Base-by-base conservation (phyloP, 805 yeast genomes). In the Dipodascopsis uninucleata region DNA sequence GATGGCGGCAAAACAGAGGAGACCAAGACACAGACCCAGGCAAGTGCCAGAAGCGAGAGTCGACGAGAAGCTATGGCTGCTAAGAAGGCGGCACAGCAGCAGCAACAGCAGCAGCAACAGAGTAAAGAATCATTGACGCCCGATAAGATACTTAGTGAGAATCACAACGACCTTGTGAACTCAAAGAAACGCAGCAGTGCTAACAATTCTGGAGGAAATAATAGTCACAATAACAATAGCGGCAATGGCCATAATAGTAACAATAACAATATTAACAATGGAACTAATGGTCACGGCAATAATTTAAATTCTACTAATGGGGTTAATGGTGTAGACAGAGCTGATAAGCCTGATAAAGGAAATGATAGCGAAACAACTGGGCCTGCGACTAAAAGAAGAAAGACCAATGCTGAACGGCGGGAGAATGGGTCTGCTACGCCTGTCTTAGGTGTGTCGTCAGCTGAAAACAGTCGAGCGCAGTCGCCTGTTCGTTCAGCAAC, bases 61-160 rank as follows among this genome's bases (percentile, higher is more conserved):
- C 73, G 97, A 53, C 74, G 97, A 48, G 97, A 89, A 60, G 96
- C 97, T 6, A 72, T 89, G 57, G 96, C 95, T 2, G 96, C 96
- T 2, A 81, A 78, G 55, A 82, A 81, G 61, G 87, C 88, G 70
- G 73, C 28, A 62, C 64, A 3, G 58, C 59, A 9, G 62, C 62
- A 17, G 57, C 63, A 24, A 53, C 54, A 2, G 46, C 56, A 9
- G 40, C n/a, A n/a, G n/a, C n/a, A n/a, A n/a, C n/a, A n/a, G n/a
- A n/a, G n/a, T n/a, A n/a, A n/a, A n/a, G n/a, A n/a, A 42, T n/a
- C 31, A 41, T 26, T 14, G 41, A 26, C 37, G 47, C 23, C 28
- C 29, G 33, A 40, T 35, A 36, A 34, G 42, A 18, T 39, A 26
- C 20, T 52, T 44, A 35, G 25, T 41, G 39, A 32, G n/a, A n/a